Evolutionary conservation across 495 filamentous ascomycete species (phyloP), one percentile per base, ranked within the genome.

Genomic region (Aspergillus cristatus): DNA sequence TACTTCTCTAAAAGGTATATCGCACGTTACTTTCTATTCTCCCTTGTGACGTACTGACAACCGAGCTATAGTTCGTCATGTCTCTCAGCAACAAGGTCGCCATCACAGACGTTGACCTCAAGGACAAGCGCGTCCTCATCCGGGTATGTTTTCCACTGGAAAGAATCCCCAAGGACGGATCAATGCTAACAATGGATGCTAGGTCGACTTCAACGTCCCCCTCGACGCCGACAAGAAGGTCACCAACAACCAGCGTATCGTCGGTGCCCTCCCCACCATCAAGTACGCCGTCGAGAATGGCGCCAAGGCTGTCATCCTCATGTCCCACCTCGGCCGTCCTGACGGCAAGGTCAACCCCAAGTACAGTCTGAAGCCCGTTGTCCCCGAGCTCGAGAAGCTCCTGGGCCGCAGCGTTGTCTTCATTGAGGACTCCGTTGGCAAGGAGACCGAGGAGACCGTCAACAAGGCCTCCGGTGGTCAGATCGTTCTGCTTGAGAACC

Each of bases 121-220:
- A 93, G 77, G 89, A 74, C 74, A 99, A 97, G 79, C 79, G 90
- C 56, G 88, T 96, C 61, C 75, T 99, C 55, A 94, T 99, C 59
- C 81, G 91, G 49, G 91, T 94, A 78, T 52, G 85, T 74, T 35
- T 12, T 32, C 30, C n/a, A n/a, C n/a, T 31, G 25, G 32, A 26
- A 26, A 24, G 20, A 8, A 29, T 16, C 7, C 30, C 4, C 30
- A n/a, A 7, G n/a, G 2, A 32, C 1, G 3, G 30, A 32, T 14
- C 7, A 7, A 11, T 49, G 32, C 55, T 49, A 41, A 45, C 34
- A 11, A 12, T 1, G 17, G 29, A 18, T 6, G 8, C 16, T 54
- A 96, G 90, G 90, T 99, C 51, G 91, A 99, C 72, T 99, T 99
- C 79, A 99, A 99, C 68, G 91, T 99, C 35, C 91, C 91, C 47